phyloP scores from a whole-genome alignment of 148 eudicot species.

The Salicornia ramosissima region DNA sequence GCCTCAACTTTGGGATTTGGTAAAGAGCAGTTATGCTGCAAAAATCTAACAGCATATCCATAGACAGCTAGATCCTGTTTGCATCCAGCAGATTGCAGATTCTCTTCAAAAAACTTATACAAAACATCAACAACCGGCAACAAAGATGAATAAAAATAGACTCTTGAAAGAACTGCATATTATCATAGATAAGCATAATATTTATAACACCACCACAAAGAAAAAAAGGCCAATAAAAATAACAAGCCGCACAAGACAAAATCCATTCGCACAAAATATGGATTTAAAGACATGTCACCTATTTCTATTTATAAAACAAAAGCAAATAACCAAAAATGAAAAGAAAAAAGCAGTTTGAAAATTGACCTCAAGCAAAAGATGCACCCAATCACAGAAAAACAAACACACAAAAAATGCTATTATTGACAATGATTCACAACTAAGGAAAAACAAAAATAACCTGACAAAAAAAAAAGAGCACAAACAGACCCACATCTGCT shows the following conservation, averaged over 20 bases:
- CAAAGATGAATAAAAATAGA: not conserved
- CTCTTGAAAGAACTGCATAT: not conserved
- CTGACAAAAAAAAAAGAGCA: not conserved
- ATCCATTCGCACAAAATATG: not conserved
- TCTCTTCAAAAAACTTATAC: conserved; percentile 41
- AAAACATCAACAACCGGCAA: conserved; percentile 20
- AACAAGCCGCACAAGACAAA: conserved; percentile 6
- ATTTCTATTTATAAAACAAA: no score
- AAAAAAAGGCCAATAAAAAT: not conserved
- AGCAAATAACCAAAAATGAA: no score
- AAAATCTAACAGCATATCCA: conserved; percentile 66
- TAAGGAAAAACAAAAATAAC: not conserved
- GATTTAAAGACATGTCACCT: not conserved
- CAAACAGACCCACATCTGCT: not conserved
- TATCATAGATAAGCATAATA: not conserved
- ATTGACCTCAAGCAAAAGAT: no score
- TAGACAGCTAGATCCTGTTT: conserved; percentile 38
- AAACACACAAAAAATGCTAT: no score
- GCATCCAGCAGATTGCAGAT: conserved; percentile 32
- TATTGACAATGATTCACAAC: no score
- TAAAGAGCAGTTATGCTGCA: conserved; percentile 45
- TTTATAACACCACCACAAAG: not conserved
- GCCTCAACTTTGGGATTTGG: conserved; percentile 34
- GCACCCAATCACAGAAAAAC: no score
- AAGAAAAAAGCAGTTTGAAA: no score